These are phyloP conservation scores for Trichoderma parareesei DNA, from an alignment of 495 filamentous ascomycete species.

Conservation along the genomic window DNA sequence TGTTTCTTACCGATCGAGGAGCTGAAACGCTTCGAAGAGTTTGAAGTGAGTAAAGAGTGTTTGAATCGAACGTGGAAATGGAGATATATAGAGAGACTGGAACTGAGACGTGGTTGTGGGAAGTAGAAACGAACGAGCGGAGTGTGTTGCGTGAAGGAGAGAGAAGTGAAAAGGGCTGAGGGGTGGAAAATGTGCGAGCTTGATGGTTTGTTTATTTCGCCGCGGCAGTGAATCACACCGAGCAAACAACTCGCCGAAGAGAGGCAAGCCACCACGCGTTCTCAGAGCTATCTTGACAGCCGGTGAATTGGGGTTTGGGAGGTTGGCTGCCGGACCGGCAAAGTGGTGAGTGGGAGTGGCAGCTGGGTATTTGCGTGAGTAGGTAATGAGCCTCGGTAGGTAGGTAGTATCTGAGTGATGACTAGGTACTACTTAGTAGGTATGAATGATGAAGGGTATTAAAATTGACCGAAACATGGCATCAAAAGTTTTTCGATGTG, in stretches of 20 bases:
- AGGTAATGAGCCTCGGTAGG: not conserved
- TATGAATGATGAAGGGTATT: no score
- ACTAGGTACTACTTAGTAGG: no score
- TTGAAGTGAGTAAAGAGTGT: not conserved
- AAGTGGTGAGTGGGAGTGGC: not conserved
- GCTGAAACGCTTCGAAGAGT: not conserved
- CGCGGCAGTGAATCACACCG: not conserved
- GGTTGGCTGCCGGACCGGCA: not conserved
- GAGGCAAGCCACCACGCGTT: not conserved
- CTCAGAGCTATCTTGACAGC: not conserved
- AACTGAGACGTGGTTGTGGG: not conserved
- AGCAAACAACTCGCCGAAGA: not conserved
- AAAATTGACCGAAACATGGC: no score
- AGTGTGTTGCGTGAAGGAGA: conserved; percentile 3
- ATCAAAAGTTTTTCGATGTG: no score
- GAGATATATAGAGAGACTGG: not conserved
- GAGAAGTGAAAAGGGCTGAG: not conserved
- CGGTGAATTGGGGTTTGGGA: not conserved
- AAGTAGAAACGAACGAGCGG: conserved; percentile 5
- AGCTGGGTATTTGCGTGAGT: not conserved
- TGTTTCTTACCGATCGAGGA: not conserved
- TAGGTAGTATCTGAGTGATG: no score
- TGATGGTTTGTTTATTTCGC: not conserved
- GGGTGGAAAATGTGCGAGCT: not conserved
- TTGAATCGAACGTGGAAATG: not conserved